Percentiles rank a stretch among this genome's conserved stretches.
Conservation (phyloP, 768 basidiomycete genomes). For the Epithele typhae region DNA sequence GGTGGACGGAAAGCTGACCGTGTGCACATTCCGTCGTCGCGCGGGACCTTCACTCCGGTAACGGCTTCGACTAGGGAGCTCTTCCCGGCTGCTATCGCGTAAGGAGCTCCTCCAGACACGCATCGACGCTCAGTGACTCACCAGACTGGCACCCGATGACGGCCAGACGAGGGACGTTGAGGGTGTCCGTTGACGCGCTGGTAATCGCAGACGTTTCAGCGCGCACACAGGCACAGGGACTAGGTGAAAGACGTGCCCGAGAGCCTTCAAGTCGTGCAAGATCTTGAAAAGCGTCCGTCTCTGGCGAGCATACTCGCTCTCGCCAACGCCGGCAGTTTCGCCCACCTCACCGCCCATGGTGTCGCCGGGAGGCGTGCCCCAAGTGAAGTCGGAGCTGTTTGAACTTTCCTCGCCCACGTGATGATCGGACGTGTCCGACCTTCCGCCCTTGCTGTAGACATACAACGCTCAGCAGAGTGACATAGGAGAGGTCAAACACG, state of each 20-base stretch:
- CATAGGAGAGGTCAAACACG: too few species aligned
- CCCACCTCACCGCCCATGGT: too few species aligned
- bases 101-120: neutral
- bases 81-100: slow-evolving; percentile 46
- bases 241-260: slow-evolving; percentile 31
- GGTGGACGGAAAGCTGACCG: slow-evolving; percentile 28
- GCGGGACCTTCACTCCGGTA: slow-evolving; percentile 53
- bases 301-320: slow-evolving; percentile 35
- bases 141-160: slow-evolving; percentile 58
- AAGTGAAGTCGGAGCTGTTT: too few species aligned
- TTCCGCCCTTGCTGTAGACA: too few species aligned
- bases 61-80: slow-evolving; percentile 58
- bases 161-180: slow-evolving; percentile 48
- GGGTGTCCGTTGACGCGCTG: slow-evolving; percentile 31
- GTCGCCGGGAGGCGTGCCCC: too few species aligned
- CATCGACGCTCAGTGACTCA: slow-evolving; percentile 20
- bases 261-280: slow-evolving; percentile 31
- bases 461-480: too few species aligned
- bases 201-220: slow-evolving; percentile 1
- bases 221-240: too few species aligned
- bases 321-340: slow-evolving; percentile 17
- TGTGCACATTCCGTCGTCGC: slow-evolving; percentile 59
- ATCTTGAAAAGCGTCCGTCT: slow-evolving; percentile 38
- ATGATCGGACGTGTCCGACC: too few species aligned
- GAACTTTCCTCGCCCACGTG: too few species aligned